These are phyloP conservation scores for Quercus lobata DNA, from an alignment of 331 rosid genomes.

Conservation along the genomic window DNA sequence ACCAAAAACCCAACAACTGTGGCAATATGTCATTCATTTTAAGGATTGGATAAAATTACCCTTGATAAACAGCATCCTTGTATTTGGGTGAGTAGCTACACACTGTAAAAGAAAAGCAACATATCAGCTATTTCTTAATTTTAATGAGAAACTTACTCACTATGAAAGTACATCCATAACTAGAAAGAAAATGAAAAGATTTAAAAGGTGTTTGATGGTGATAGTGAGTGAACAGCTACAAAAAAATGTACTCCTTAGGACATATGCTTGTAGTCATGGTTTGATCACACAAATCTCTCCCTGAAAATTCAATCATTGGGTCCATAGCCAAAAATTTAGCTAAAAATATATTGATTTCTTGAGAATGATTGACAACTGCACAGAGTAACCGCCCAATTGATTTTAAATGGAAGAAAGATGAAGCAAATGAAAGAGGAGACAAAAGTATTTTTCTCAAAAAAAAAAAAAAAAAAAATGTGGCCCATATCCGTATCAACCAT, in stretches of 20 bases:
- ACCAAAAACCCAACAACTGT: no score
- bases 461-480: not conserved
- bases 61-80: conserved; percentile 25
- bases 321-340: no score
- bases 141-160: not conserved
- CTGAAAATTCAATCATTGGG: not conserved
- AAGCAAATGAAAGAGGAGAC: no score
- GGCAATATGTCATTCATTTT: not conserved
- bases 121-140: not conserved
- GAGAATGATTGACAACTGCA: not conserved
- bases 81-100: conserved; percentile 34
- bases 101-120: conserved; percentile 22
- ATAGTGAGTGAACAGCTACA: no score
- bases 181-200: not conserved
- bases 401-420: no score
- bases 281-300: not conserved
- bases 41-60: conserved; percentile 21
- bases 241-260: not conserved
- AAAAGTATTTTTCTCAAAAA: not conserved
- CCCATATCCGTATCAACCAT: not conserved
- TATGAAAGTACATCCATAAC: not conserved
- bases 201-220: not conserved
- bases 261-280: not conserved
- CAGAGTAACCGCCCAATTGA: no score
- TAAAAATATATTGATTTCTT: not conserved